These are phyloP conservation scores for Pseudocercospora fuligena DNA, from an alignment of 2,329 filamentous ascomycete genomes.

Conservation along the genomic window DNA sequence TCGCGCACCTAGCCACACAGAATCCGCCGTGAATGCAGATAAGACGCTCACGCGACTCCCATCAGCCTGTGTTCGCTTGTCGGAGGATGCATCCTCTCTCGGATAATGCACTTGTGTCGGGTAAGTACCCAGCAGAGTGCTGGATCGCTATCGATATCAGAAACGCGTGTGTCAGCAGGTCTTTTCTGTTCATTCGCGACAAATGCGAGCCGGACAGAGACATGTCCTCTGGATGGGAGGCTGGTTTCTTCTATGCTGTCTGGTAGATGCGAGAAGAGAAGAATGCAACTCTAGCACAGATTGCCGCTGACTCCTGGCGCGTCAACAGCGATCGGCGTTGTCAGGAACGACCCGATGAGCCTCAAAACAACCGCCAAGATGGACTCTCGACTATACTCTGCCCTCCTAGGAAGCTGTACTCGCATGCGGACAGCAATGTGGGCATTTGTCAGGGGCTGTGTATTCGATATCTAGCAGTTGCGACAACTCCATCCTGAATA, in stretches of 20 bases:
- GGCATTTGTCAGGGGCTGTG: too few relatives aligned
- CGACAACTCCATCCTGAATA: too few relatives aligned
- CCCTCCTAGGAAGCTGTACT: too few relatives aligned
- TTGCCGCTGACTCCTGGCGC: too few relatives aligned
- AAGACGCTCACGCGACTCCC: background rate
- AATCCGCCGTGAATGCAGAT: background rate
- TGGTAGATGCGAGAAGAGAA: background rate
- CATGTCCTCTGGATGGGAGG: background rate
- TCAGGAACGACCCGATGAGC: too few relatives aligned
- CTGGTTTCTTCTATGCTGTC: background rate
- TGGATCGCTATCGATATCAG: background rate
- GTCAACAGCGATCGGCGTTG: too few relatives aligned
- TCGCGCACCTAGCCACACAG: background rate
- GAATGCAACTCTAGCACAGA: background rate
- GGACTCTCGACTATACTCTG: too few relatives aligned
- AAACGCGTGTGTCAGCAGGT: background rate
- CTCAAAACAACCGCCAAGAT: too few relatives aligned
- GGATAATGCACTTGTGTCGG: background rate
- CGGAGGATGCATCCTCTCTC: background rate
- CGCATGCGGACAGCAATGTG: too few relatives aligned
- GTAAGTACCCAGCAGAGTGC: background rate
- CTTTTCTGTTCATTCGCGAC: background rate
- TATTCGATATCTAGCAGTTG: too few relatives aligned
- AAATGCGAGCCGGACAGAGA: background rate
- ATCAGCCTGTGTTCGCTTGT: background rate